These are phyloP conservation scores for Fistulinella staudtii DNA, from an alignment of 1,284 basidiomycete species.

Conservation along the genomic window DNA sequence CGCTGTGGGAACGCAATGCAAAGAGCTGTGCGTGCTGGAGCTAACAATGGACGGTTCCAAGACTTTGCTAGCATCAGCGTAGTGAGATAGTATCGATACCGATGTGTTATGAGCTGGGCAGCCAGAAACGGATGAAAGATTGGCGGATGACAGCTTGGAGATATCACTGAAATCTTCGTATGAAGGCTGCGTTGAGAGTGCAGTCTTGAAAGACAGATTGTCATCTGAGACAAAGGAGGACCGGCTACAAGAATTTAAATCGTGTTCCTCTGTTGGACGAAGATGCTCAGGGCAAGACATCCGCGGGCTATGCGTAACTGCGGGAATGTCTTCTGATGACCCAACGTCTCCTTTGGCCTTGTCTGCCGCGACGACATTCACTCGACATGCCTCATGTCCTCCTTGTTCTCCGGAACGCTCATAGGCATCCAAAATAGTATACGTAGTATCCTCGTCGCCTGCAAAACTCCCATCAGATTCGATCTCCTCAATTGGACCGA, in stretches of 20 bases:
- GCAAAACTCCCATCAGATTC: slow-evolving; percentile 10
- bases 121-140: slow-evolving; percentile 13
- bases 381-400: slow-evolving; percentile 4
- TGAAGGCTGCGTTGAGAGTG: slow-evolving; percentile 28
- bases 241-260: slow-evolving; percentile 13
- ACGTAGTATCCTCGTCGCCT: slow-evolving; percentile 19
- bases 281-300: slow-evolving; percentile 7
- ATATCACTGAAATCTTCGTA: slow-evolving; percentile 19
- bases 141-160: slow-evolving; percentile 15
- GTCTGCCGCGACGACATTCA: slow-evolving; percentile 1
- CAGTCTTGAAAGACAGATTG: slow-evolving; percentile 22
- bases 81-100: slow-evolving; percentile 15
- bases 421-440: slow-evolving; percentile 20
- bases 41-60: slow-evolving; percentile 1
- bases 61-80: slow-evolving; percentile 13
- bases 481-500: slow-evolving; percentile 12
- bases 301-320: not conserved
- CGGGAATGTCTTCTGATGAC: not conserved
- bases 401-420: slow-evolving; percentile 7
- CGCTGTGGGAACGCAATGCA: not conserved
- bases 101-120: slow-evolving; percentile 26
- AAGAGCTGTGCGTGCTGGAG: not conserved
- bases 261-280: slow-evolving; percentile 7
- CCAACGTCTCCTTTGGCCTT: slow-evolving; percentile 2
- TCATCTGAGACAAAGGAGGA: slow-evolving; percentile 22